These are phyloP conservation scores for Blepharisma stoltei DNA, from an alignment of 73 alveolate genomes.

Conservation along the genomic window DNA sequence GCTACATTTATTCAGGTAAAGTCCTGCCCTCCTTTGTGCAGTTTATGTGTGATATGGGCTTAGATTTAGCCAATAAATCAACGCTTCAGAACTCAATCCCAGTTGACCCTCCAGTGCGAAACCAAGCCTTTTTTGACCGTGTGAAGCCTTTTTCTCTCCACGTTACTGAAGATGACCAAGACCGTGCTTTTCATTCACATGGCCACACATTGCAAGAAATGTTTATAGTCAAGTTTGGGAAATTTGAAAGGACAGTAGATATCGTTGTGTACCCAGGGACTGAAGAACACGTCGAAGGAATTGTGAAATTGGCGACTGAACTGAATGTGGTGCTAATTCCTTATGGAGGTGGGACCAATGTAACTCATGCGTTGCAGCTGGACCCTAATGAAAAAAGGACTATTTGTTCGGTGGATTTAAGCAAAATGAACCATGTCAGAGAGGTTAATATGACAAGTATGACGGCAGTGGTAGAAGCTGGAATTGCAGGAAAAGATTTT, in stretches of 20 bases:
- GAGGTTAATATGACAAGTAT: constrained; percentile 78
- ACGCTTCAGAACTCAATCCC: constrained; percentile 58
- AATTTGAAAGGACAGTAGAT: constrained; percentile 64
- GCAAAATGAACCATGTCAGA: constrained; percentile 69
- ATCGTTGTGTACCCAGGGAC: constrained; percentile 65
- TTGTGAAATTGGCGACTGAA: constrained; percentile 60
- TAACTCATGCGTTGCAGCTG: constrained; percentile 71
- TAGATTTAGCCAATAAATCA: constrained; percentile 57
- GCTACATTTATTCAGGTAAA: constrained; percentile 69
- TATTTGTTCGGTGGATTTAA: constrained; percentile 79
- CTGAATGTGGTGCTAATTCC: constrained; percentile 71
- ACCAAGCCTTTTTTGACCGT: constrained; percentile 62
- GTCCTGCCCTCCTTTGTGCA: constrained; percentile 67
- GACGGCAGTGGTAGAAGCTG: constrained; percentile 91
- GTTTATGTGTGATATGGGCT: constrained; percentile 55
- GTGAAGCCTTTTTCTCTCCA: constrained; percentile 53
- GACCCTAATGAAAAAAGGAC: constrained; percentile 64
- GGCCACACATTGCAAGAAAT: constrained; percentile 83
- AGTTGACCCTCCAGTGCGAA: constrained; percentile 66
- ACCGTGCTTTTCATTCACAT: constrained; percentile 83
- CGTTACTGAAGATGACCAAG: constrained; percentile 63
- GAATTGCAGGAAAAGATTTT: constrained; percentile 83
- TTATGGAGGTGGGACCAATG: constrained; percentile 96
- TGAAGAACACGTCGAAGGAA: constrained; percentile 61
- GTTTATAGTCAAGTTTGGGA: constrained; percentile 19